Base-by-base conservation (phyloP, 2,329 filamentous ascomycete genomes). In the Penicillium brevicompactum region DNA sequence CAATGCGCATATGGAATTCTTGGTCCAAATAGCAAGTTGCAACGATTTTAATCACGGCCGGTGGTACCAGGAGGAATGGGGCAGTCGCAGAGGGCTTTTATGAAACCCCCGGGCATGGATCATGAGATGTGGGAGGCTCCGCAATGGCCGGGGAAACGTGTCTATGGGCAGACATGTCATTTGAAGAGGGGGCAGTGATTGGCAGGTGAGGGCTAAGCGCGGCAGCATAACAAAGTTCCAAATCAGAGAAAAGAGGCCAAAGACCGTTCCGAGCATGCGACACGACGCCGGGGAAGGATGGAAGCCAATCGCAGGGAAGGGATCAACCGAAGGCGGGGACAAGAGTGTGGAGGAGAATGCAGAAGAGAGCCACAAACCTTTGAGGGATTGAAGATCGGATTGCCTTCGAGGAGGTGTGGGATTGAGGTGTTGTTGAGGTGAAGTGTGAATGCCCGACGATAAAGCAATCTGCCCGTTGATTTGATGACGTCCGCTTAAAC, bases 41-140 rank as follows among this genome's bases (percentile, higher is more conserved):
- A 51, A 56, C 49, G 31, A 59, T 58, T 65, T 50, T 49, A 58
- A 40, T 51, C 31, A 32, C 37, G 47, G 40, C 60, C 49, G 52
- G 62, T 62, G 45, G 59, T 45, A 64, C 34, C 56, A 58, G 48
- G 38, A 46, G 9, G 44, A 50, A 49, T 32, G 32, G 50, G 48
- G 57, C 46, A 52, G 52, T 48, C 40, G 31, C 40, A 40, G 21
- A 13, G 40, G 27, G 34, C 44, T 53, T 53, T 58, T 56, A 37
- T 53, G 51, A 57, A 40, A 27, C 8, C 38, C 21, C 58, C 54
- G 34, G 55, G 49, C 46, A 24, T 47, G 40, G 30, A 58, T 60
- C 62, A 64, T 60, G 53, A 53, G 63, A 56, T 57, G 50, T 49
- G 42, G 44, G 58, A 61, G 61, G 61, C 63, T 64, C 60, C 60